Evolutionary conservation across 2,329 filamentous ascomycete genomes (phyloP).

Genomic region (Sporothrix euskadiensis): DNA sequence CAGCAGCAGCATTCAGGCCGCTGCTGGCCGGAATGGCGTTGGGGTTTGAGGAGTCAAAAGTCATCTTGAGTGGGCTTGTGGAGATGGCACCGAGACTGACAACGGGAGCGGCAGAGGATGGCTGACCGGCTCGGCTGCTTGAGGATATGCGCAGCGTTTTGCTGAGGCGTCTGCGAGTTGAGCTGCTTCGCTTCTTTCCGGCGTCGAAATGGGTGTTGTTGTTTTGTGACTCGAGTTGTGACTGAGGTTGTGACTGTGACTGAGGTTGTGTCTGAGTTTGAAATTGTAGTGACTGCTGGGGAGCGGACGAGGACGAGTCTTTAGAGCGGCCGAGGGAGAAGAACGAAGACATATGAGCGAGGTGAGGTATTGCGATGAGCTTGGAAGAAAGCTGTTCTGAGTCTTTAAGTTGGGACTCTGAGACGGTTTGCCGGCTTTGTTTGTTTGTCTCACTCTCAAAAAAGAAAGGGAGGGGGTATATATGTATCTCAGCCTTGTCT

Average conservation of each 20-base stretch:
- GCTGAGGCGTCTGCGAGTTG: slow-evolving; percentile 18
- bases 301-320: slow-evolving; percentile 4
- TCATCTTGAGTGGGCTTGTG: slow-evolving; percentile 21
- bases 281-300: not conserved
- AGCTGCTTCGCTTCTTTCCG: not conserved
- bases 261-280: not conserved
- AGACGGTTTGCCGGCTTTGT: not conserved
- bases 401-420: not conserved
- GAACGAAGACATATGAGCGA: slow-evolving; percentile 13
- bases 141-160: not conserved
- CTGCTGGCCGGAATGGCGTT: not conserved
- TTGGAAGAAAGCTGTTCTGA: not conserved
- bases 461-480: not conserved
- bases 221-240: not conserved
- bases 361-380: not conserved
- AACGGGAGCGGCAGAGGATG: not conserved
- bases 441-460: not conserved
- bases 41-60: not conserved
- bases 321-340: slow-evolving; percentile 21
- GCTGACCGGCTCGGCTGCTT: not conserved
- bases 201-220: not conserved
- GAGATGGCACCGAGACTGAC: slow-evolving; percentile 5
- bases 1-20: not conserved
- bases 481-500: slow-evolving; percentile 14
- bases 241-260: not conserved